These are phyloP conservation scores for Brassica cretica DNA, from an alignment of 345 rosid genomes.

Conservation along the genomic window DNA sequence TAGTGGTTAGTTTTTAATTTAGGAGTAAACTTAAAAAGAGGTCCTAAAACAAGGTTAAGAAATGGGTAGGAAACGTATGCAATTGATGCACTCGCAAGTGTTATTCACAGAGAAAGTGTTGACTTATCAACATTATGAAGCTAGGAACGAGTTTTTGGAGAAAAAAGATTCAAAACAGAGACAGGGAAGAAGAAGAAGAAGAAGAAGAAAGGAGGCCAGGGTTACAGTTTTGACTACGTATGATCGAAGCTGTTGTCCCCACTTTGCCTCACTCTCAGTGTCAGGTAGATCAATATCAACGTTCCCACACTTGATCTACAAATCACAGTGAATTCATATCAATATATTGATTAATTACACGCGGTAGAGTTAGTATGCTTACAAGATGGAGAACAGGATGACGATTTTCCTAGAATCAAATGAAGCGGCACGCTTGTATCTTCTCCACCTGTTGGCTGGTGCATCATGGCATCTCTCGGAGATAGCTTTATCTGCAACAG, in stretches of 20 bases:
- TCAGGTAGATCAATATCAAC: conserved; percentile 77
- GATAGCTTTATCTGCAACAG: conserved; percentile 57
- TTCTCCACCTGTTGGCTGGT: conserved; percentile 82
- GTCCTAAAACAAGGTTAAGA: not conserved
- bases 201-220: conserved; percentile 12
- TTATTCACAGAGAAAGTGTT: conserved; percentile 25
- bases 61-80: not conserved
- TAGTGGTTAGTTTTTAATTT: not conserved
- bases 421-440: conserved; percentile 76
- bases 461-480: conserved; percentile 62
- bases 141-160: not conserved
- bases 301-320: conserved; percentile 92
- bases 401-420: conserved; percentile 88
- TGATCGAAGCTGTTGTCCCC: conserved; percentile 54
- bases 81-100: conserved; percentile 14
- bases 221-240: conserved; percentile 37
- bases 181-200: not conserved
- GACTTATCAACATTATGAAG: conserved; percentile 35
- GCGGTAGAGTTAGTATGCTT: conserved; percentile 31
- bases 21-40: not conserved
- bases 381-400: conserved; percentile 83
- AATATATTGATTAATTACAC: not conserved
- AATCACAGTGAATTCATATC: not conserved
- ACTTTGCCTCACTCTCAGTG: conserved; percentile 68
- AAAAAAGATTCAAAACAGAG: conserved; percentile 3